Conservation (phyloP, 139 green algal genomes). For the Picochlorum sp. region DNA sequence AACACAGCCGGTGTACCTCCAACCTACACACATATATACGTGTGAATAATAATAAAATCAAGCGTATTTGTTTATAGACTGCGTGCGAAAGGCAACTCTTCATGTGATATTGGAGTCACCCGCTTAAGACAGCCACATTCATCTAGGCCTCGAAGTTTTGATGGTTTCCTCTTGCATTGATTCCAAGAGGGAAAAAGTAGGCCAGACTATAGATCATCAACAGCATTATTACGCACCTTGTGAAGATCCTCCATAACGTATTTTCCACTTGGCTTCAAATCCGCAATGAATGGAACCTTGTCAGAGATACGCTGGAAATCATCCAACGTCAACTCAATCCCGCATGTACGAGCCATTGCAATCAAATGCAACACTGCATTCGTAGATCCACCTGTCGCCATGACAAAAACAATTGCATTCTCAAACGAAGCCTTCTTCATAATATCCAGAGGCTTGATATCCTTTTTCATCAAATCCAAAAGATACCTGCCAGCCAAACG, state of each 20-base stretch:
- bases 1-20: slow-evolving; percentile 91
- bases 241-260: slow-evolving; percentile 99
- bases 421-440: slow-evolving; percentile 91
- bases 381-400: slow-evolving; percentile 89
- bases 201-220: background rate
- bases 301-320: slow-evolving; percentile 91
- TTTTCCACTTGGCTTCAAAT: slow-evolving; percentile 91
- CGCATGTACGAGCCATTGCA: slow-evolving; percentile 63
- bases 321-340: slow-evolving; percentile 80
- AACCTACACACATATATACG: slow-evolving; percentile 28
- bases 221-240: slow-evolving; percentile 43
- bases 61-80: background rate
- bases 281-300: slow-evolving; percentile 86
- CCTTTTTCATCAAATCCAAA: slow-evolving; percentile 73
- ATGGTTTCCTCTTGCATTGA: slow-evolving; percentile 1
- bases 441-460: slow-evolving; percentile 94
- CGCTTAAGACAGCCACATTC: slow-evolving; percentile 3
- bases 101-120: slow-evolving; percentile 6
- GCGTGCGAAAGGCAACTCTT: slow-evolving; percentile 10
- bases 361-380: slow-evolving; percentile 91
- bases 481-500: slow-evolving; percentile 72
- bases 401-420: slow-evolving; percentile 89
- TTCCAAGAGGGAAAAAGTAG: background rate
- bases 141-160: slow-evolving; percentile 2
- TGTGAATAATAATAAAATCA: background rate